These are phyloP conservation scores for Choricystis sp. DNA, from an alignment of 139 green algal genomes.

Conservation along the genomic window DNA sequence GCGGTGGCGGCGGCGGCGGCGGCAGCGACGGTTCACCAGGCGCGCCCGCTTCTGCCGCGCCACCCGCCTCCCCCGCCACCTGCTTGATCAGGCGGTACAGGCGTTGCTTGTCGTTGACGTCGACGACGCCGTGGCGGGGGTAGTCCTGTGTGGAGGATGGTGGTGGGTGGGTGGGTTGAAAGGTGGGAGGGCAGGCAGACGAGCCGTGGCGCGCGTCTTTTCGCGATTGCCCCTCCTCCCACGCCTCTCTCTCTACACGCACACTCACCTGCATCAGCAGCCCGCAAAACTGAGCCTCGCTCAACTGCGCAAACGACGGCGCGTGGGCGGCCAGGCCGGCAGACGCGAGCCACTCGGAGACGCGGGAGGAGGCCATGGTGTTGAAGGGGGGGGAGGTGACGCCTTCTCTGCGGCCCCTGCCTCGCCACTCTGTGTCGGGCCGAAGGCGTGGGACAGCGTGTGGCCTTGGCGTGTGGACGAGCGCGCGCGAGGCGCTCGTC, in stretches of 20 bases:
- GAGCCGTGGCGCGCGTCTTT: neutral
- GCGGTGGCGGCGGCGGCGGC: neutral
- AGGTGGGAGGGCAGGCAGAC: neutral
- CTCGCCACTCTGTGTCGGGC: no score
- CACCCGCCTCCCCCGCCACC: neutral
- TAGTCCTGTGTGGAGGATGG: constrained; percentile 34
- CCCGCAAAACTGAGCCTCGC: neutral
- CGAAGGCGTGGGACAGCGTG: no score
- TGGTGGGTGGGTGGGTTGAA: neutral
- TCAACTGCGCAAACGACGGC: neutral
- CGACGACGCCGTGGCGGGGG: constrained; percentile 35
- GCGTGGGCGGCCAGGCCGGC: neutral
- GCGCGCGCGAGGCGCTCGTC: no score
- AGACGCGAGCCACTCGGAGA: neutral
- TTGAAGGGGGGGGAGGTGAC: no score
- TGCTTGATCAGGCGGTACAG: constrained; percentile 56
- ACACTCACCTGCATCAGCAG: neutral
- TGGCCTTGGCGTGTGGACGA: no score
- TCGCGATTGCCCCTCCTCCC: neutral
- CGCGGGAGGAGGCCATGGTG: neutral
- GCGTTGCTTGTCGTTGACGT: constrained; percentile 59
- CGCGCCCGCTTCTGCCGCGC: neutral
- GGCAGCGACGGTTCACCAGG: neutral
- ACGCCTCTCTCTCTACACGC: neutral
- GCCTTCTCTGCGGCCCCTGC: no score